These are phyloP conservation scores for Tieghemiomyces parasiticus DNA, from an alignment of 192 early-diverging fungal species.

Conservation along the genomic window DNA sequence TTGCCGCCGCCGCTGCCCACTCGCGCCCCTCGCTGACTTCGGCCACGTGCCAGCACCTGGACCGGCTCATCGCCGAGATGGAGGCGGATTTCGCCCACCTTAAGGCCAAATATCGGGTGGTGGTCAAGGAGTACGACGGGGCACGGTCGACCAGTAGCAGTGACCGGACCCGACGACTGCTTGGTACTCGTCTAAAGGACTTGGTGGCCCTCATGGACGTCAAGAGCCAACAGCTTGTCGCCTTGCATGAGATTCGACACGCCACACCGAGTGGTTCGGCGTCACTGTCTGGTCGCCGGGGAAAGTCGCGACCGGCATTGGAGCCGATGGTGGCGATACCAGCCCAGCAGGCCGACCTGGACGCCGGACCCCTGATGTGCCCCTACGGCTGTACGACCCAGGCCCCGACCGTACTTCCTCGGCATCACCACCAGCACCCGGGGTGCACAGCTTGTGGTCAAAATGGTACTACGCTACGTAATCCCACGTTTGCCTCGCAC, in stretches of 20 bases:
- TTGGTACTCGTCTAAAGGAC: background rate
- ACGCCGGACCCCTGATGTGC: background rate
- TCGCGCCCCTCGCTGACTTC: too few species aligned
- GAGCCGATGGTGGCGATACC: background rate
- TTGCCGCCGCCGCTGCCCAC: background rate
- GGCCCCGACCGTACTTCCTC: background rate
- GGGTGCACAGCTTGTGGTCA: too few species aligned
- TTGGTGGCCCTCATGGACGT: slow-evolving; percentile 8
- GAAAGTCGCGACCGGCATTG: background rate
- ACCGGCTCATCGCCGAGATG: slow-evolving; percentile 2
- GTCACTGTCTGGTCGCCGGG: background rate
- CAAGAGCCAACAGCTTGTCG: slow-evolving; percentile 2
- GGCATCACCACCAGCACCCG: background rate
- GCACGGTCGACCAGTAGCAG: background rate
- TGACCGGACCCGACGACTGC: background rate
- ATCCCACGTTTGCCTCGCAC: background rate
- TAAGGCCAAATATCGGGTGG: background rate
- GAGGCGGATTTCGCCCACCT: slow-evolving; percentile 3
- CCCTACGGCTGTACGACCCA: background rate
- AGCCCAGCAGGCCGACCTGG: background rate
- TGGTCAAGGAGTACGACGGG: background rate
- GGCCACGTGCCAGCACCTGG: slow-evolving; percentile 3
- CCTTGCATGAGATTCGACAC: slow-evolving; percentile 1
- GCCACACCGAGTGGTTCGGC: too few species aligned
- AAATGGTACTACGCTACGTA: background rate